These are phyloP conservation scores for Tardiomyces depauwii DNA, from an alignment of 1,139 yeast genomes.

Conservation along the genomic window DNA sequence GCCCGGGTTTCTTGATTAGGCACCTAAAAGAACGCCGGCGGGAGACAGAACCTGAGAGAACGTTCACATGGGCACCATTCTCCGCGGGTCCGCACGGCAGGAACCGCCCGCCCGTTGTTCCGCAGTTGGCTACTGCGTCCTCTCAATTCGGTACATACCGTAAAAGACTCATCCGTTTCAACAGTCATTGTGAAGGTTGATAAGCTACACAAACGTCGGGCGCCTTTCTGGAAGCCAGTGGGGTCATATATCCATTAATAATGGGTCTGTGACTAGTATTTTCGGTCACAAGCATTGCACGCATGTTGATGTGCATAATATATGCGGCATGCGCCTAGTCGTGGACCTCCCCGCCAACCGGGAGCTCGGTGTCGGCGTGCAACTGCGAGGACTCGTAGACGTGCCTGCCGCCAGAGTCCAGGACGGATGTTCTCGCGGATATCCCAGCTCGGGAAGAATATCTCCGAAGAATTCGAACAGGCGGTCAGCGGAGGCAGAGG, in stretches of 20 bases:
- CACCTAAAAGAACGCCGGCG: no score
- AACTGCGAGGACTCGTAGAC: no score
- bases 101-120: no score
- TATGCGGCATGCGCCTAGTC: no score
- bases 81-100: no score
- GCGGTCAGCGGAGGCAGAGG: slow-evolving; percentile 13
- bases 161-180: slow-evolving; percentile 3
- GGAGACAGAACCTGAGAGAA: not conserved
- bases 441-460: slow-evolving; percentile 51
- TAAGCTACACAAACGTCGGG: not conserved
- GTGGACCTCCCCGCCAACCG: no score
- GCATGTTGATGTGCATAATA: no score
- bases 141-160: slow-evolving; percentile 5
- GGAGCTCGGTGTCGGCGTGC: not conserved
- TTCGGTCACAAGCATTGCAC: no score
- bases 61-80: no score
- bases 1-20: not conserved
- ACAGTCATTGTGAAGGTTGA: not conserved
- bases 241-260: not conserved
- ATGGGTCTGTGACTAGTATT: not conserved
- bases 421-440: slow-evolving; percentile 45
- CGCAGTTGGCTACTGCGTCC: no score
- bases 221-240: not conserved
- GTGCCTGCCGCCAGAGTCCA: no score
- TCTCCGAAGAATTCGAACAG: slow-evolving; percentile 45